phyloP scores from a whole-genome alignment of 2,329 filamentous ascomycete species.

The Calonectria crousiana region DNA sequence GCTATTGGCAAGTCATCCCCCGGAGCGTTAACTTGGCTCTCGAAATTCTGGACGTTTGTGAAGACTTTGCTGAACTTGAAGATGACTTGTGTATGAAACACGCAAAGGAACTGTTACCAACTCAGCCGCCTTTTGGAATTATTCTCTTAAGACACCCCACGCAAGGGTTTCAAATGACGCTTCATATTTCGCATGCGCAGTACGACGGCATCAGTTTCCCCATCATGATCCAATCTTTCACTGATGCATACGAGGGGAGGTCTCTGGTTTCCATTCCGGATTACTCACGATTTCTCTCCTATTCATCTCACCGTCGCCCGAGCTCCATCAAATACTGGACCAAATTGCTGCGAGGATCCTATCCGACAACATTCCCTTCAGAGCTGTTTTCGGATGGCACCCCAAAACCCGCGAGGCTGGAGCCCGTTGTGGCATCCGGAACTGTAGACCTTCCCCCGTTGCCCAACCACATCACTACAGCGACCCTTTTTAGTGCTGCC shows the following conservation, averaged over 20 bases:
- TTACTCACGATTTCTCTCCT: slow-evolving; percentile 37
- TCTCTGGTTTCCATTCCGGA: slow-evolving; percentile 7
- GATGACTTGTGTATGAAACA: slow-evolving; percentile 27
- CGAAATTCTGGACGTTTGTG: slow-evolving; percentile 1
- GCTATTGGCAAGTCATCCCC: slow-evolving; percentile 38
- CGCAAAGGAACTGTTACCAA: background rate
- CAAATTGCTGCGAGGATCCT: slow-evolving; percentile 53
- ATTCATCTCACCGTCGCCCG: background rate
- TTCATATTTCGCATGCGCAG: slow-evolving; percentile 60
- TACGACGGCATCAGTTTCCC: slow-evolving; percentile 61
- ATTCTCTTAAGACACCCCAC: slow-evolving; percentile 29
- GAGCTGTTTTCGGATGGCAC: slow-evolving; percentile 43
- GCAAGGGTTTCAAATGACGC: slow-evolving; percentile 32
- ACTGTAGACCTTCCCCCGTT: background rate
- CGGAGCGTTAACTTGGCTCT: slow-evolving; percentile 21
- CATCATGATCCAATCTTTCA: slow-evolving; percentile 46
- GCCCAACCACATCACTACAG: background rate
- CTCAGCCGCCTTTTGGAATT: slow-evolving; percentile 30
- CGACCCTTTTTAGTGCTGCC: slow-evolving; percentile 40
- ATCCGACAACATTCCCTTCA: slow-evolving; percentile 36
- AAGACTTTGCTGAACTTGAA: slow-evolving; percentile 27
- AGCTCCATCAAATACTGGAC: slow-evolving; percentile 55
- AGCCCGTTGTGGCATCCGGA: slow-evolving; percentile 23
- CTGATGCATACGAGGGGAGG: background rate
- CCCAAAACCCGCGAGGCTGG: slow-evolving; percentile 32